Evolutionary conservation across 805 yeast species (phyloP).

Genomic region (Nakazawaea siamensis): DNA sequence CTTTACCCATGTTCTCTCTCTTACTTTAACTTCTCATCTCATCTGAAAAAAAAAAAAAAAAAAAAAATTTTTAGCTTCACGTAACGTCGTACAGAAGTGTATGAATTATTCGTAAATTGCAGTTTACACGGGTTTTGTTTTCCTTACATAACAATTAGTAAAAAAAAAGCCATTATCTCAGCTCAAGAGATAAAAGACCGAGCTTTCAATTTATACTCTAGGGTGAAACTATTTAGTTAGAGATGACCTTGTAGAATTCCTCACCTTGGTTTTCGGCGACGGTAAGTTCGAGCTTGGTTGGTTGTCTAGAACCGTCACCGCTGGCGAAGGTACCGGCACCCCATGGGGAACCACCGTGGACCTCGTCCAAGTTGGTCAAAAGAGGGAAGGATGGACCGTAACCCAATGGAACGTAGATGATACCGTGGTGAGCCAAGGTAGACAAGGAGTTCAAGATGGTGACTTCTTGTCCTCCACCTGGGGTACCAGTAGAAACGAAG

Average conservation of each 20-base stretch:
- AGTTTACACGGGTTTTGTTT: no score
- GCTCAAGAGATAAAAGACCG: no score
- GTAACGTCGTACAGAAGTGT: no score
- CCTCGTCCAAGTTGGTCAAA: constrained; percentile 50
- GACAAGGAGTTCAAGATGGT: constrained; percentile 55
- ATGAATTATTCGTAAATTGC: no score
- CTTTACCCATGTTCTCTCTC: constrained; percentile 13
- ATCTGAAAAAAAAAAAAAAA: neutral
- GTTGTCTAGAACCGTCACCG: constrained; percentile 66
- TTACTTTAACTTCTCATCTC: neutral
- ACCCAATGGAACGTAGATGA: constrained; percentile 72
- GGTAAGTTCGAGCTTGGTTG: constrained; percentile 53
- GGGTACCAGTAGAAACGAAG: constrained; percentile 63
- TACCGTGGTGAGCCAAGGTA: constrained; percentile 67
- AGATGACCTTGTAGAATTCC: constrained; percentile 42
- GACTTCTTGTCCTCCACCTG: constrained; percentile 65
- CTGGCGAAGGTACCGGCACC: constrained; percentile 81
- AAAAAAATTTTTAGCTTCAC: no score
- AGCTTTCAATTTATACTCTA: no score
- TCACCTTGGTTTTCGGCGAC: constrained; percentile 64
- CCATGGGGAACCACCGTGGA: constrained; percentile 82
- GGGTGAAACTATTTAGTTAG: constrained; percentile 23
- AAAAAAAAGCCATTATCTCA: no score
- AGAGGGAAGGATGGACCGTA: constrained; percentile 49
- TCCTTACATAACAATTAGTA: no score